Conservation (phyloP, 1,284 basidiomycete genomes). For the Marasmius tenuissimus region DNA sequence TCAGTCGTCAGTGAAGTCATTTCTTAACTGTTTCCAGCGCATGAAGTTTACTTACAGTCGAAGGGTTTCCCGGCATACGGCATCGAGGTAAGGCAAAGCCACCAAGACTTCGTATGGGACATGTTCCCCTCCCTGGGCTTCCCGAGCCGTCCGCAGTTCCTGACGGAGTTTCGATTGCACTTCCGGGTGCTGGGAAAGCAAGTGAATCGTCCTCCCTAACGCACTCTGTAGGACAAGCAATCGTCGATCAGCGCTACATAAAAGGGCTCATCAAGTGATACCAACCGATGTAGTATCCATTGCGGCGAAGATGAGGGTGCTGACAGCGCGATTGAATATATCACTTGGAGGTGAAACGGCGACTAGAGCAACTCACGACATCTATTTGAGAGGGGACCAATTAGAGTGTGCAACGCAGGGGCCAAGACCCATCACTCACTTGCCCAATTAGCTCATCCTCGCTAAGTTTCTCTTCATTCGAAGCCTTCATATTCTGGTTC, state of each 20-base stretch:
- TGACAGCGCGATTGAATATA: conserved; percentile 8
- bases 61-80: conserved; percentile 32
- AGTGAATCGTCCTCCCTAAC: conserved; percentile 21
- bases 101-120: conserved; percentile 28
- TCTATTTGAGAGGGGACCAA: not conserved
- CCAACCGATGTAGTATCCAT: conserved; percentile 29
- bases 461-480: conserved; percentile 28
- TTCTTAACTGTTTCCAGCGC: not conserved
- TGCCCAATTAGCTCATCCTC: conserved; percentile 33
- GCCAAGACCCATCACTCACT: conserved; percentile 2
- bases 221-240: conserved; percentile 11
- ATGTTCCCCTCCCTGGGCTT: conserved; percentile 8
- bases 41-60: conserved; percentile 11
- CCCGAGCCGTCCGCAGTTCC: conserved; percentile 20
- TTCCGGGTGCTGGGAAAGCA: conserved; percentile 21
- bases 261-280: not conserved
- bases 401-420: not conserved
- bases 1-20: too few species aligned
- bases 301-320: conserved; percentile 29
- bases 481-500: conserved; percentile 30
- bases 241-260: not conserved
- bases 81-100: conserved; percentile 34
- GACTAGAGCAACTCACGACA: conserved; percentile 9
- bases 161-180: conserved; percentile 22
- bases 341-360: not conserved